Base-by-base conservation (phyloP, 2,329 filamentous ascomycete genomes). In the Diplodia corticola region DNA sequence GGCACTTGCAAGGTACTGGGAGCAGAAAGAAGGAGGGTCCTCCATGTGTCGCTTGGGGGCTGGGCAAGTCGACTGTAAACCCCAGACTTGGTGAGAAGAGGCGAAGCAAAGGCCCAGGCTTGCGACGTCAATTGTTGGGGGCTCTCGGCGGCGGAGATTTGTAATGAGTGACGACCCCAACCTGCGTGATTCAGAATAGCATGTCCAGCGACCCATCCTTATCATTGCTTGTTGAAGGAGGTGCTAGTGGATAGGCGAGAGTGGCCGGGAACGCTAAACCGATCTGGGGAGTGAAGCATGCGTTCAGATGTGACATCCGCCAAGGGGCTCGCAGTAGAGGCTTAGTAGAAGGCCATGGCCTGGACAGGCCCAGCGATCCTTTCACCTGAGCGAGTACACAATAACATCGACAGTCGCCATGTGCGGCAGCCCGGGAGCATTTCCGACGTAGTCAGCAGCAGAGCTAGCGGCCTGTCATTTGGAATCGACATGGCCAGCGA, bases 141-240 rank as follows among this genome's bases (percentile, higher is more conserved):
- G 33, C 33, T 35, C 10, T 12, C 33, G 9, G 33, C 1, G 20
- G 40, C 40, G 17, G 9, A n/a, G 20, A 44, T 44, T 44, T 44
- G 40, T n/a, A 44, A 44, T 44, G 9, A 10, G 7, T 7, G 6
- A 44, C 40, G 17, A 44, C 2, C 40, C 40, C 10, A 20, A 44
- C 48, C 26, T 24, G 48, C 24, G 48, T 50, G 48, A 22, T 44
- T 20, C 9, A 44, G 40, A 44, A 20, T n/a, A 7, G 17, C 20
- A 37, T n/a, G 13, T 46, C 35, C 37, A 46, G 17, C 37, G 20
- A n/a, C 44, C 20, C 15, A 13, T 24, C 57, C 26, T 61, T 35
- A 61, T 61, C 57, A 49, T 61, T 61, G 33, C 57, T 28, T 12
- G 17, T 48, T 61, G 12, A 24, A 61, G 57, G 44, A 61, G 57